These are phyloP conservation scores for Plasmodium reichenowi DNA, from an alignment of 169 alveolate genomes.

Conservation along the genomic window DNA sequence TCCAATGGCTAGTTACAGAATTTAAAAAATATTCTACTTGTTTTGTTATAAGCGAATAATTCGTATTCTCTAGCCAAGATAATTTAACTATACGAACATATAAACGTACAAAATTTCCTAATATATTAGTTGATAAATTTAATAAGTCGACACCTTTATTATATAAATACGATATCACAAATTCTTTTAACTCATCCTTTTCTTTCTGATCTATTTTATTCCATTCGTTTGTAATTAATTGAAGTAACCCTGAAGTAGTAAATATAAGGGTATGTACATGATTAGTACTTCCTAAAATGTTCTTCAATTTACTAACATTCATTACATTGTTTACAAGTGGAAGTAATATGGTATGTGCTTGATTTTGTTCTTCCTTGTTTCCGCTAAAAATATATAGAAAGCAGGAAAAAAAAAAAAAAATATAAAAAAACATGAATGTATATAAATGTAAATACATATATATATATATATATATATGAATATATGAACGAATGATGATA, in stretches of 20 bases:
- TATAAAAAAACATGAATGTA: neutral
- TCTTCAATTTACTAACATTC: constrained; percentile 86
- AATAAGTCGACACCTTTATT: constrained; percentile 93
- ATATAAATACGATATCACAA: constrained; percentile 90
- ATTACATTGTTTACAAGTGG: constrained; percentile 91
- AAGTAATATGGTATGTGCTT: constrained; percentile 93
- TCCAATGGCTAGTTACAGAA: constrained; percentile 94
- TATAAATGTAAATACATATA: neutral
- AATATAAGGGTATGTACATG: constrained; percentile 90
- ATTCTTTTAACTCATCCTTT: constrained; percentile 91
- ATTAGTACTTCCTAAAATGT: constrained; percentile 87
- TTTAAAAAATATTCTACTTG: constrained; percentile 88
- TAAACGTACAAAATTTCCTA: constrained; percentile 91
- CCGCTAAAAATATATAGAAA: constrained; percentile 82
- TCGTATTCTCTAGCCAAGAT: constrained; percentile 92
- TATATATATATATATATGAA: neutral
- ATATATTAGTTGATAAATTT: constrained; percentile 91
- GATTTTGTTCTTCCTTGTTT: constrained; percentile 89
- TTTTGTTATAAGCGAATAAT: constrained; percentile 84
- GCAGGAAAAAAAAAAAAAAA: neutral
- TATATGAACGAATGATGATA: neutral
- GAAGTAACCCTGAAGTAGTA: constrained; percentile 90
- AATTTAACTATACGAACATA: constrained; percentile 90
- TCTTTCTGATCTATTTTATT: constrained; percentile 89
- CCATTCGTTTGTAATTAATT: constrained; percentile 90